Conservation (phyloP, 1,284 basidiomycete genomes). For the Sporisorium scitamineum region DNA sequence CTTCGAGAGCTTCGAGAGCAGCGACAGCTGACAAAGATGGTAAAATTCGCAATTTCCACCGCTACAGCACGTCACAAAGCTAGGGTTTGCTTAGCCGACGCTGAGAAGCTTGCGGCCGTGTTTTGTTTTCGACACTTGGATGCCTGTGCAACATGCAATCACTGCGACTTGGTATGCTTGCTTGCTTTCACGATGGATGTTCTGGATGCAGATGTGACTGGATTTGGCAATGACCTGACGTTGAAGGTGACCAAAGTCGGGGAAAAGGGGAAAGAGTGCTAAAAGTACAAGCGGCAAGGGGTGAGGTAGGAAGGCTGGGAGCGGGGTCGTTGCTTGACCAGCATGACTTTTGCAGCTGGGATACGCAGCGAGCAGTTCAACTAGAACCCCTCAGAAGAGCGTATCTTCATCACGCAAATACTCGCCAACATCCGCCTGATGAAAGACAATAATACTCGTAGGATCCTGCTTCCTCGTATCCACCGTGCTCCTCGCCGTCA, state of each 20-base stretch:
- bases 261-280: constrained; percentile 2
- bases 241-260: background rate
- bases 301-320: no score
- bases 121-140: no score
- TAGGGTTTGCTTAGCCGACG: background rate
- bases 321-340: no score
- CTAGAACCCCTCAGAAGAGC: constrained; percentile 40
- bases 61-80: background rate
- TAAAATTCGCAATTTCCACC: background rate
- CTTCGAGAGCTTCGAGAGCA: background rate
- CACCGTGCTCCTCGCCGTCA: constrained; percentile 92
- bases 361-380: no score
- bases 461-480: constrained; percentile 98
- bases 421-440: constrained; percentile 79
- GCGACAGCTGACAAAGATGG: background rate
- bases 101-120: background rate
- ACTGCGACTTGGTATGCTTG: background rate
- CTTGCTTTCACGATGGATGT: no score
- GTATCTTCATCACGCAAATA: constrained; percentile 67
- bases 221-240: background rate
- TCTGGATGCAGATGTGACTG: background rate
- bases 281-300: constrained; percentile 32
- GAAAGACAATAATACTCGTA: constrained; percentile 98
- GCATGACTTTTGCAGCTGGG: background rate
- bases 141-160: background rate